phyloP scores from a whole-genome alignment of 225 moss, liverwort and hornwort genomes.

The Polytrichum commune region DNA sequence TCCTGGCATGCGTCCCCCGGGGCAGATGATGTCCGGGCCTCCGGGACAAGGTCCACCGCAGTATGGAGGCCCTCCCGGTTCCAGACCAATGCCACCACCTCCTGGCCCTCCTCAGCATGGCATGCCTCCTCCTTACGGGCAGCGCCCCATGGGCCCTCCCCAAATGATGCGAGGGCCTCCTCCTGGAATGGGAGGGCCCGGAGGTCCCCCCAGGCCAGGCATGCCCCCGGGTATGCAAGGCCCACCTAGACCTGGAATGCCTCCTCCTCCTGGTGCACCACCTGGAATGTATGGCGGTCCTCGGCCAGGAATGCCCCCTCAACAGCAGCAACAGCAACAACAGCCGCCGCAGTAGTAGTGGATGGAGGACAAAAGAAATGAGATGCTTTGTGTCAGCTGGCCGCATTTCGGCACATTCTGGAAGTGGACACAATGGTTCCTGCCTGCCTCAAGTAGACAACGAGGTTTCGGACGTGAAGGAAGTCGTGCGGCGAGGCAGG shows the following conservation, averaged over 20 bases:
- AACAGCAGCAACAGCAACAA: conserved; percentile 59
- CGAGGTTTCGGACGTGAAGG: background rate
- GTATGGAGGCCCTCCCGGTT: conserved; percentile 35
- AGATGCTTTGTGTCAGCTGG: no score
- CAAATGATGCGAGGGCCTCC: conserved; percentile 99
- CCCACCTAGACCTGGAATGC: conserved; percentile 87
- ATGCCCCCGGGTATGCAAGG: conserved; percentile 94
- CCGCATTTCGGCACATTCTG: background rate
- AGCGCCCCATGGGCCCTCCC: conserved; percentile 84
- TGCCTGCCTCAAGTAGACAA: background rate
- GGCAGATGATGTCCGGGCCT: conserved; percentile 50
- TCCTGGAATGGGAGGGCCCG: conserved; percentile 76
- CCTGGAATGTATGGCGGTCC: conserved; percentile 95
- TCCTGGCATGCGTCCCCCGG: conserved; percentile 82
- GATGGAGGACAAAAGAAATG: no score
- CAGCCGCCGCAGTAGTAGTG: conserved; percentile 21
- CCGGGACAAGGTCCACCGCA: conserved; percentile 31
- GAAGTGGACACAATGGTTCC: background rate
- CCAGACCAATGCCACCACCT: conserved; percentile 67
- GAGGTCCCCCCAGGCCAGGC: conserved; percentile 80
- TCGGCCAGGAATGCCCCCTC: conserved; percentile 87
- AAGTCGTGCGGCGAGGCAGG: background rate
- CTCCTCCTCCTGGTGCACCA: conserved; percentile 70
- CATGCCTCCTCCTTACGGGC: conserved; percentile 79
- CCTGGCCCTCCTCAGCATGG: conserved; percentile 61